Evolutionary conservation across 1,284 basidiomycete species (phyloP), one percentile per base, ranked within the genome.

Genomic region (Vanrija humicola): DNA sequence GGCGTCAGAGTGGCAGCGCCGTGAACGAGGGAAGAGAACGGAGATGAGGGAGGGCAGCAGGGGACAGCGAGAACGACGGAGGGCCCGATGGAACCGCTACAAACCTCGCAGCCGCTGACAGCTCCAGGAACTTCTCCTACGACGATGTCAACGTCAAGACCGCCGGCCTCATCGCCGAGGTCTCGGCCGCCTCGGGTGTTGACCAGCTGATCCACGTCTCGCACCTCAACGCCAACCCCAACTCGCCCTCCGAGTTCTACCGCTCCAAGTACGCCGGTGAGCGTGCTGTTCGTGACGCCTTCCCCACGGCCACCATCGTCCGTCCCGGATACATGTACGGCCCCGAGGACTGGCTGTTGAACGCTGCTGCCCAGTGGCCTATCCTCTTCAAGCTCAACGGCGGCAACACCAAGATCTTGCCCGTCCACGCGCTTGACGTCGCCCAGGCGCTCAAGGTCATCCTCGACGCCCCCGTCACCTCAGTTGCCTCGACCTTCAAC

Each of bases 341-440:
- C 15, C 86, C 89, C 70, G 96, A 99, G 79, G 95, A 99, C 80
- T 90, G 89, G 74, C 79, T 98, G 53, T 77, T 98, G 69, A 96
- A 91, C 77, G 92, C 90, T 74, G 90, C 97, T 77, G 88, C 91
- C 48, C 80, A 84, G 65, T 95, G 87, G 83, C 89, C 95, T n/a
- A 87, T 91, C 63, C 88, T 90, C 80, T 97, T 88, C 90, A 89
- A 90, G 73, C 82, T 98, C 62, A 98, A 98, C 81, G 78, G 88
- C 66, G 89, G 85, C 48, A 78, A 87, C 74, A 95, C 95, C 21
- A 86, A 85, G 78, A 84, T 90, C 75, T 87, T 90, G 39, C 95
- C 96, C 2, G 89, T 89, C 40, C 93, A 98, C 83, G 92, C 93
- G 46, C 77, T 96, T 67, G 93, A 99, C 71, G 91, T 98, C 52